Percentiles rank a stretch among this genome's conserved stretches.
Conservation (phyloP, 2,329 filamentous ascomycete species). For the Aspergillus vadensis region DNA sequence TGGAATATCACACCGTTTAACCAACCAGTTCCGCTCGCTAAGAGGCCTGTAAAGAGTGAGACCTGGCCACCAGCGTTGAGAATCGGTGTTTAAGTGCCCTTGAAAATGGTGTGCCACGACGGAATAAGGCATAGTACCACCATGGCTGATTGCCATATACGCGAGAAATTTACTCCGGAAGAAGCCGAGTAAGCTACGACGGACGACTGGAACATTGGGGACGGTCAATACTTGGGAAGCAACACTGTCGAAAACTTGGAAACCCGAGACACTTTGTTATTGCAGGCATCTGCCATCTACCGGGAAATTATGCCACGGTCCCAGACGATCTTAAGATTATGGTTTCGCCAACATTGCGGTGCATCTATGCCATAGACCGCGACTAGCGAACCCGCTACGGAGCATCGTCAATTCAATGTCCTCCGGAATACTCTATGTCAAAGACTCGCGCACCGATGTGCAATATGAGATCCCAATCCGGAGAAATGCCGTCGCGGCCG, state of each 20-base stretch:
- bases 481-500: conserved; percentile 31
- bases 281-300: neutral
- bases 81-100: too few species aligned
- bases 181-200: neutral
- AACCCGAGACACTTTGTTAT: too few species aligned
- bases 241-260: too few species aligned
- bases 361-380: too few species aligned
- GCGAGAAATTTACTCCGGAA: neutral
- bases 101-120: neutral
- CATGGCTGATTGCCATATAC: neutral
- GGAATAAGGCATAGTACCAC: neutral
- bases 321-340: too few species aligned
- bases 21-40: too few species aligned
- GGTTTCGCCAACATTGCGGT: too few species aligned
- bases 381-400: too few species aligned
- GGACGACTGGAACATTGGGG: neutral
- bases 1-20: neutral
- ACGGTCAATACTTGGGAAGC: too few species aligned
- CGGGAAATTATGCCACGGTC: neutral
- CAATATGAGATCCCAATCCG: conserved; percentile 34
- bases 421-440: conserved; percentile 22
- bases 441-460: conserved; percentile 31
- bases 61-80: too few species aligned
- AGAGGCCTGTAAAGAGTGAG: neutral
- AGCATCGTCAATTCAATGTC: conserved; percentile 17